These are phyloP conservation scores for Candida tropicalis DNA, from an alignment of 1,139 yeast genomes.

Conservation along the genomic window DNA sequence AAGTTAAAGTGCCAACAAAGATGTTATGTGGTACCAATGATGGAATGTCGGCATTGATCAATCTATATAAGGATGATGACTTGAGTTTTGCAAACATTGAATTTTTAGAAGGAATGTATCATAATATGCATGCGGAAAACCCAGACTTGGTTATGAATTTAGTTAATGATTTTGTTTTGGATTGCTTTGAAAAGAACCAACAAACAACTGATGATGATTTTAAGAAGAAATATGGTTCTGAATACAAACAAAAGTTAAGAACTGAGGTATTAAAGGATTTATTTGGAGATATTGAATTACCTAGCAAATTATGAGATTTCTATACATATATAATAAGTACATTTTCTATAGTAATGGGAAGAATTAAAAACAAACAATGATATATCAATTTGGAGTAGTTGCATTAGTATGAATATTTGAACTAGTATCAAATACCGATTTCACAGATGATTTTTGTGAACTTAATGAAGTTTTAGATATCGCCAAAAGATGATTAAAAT, in stretches of 20 bases:
- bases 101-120: constrained; percentile 48
- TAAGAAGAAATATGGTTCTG: constrained; percentile 12
- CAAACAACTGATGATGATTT: constrained; percentile 12
- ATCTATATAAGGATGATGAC: constrained; percentile 2
- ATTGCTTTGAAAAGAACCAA: constrained; percentile 7
- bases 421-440: constrained; percentile 5
- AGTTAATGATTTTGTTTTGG: constrained; percentile 14
- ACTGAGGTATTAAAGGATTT: constrained; percentile 10
- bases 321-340: background rate
- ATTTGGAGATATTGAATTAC: constrained; percentile 9
- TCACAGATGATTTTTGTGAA: constrained; percentile 5
- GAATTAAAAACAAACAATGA: background rate
- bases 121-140: constrained; percentile 51
- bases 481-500: background rate
- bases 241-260: constrained; percentile 14
- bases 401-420: constrained; percentile 5
- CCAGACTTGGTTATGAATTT: constrained; percentile 45
- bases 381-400: constrained; percentile 6
- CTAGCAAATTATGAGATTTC: constrained; percentile 12
- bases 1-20: constrained; percentile 46
- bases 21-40: constrained; percentile 52
- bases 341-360: background rate
- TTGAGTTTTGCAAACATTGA: constrained; percentile 10
- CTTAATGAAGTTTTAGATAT: constrained; percentile 4
- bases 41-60: constrained; percentile 12